Evolutionary conservation across 306 rosid species (phyloP).

Genomic region (Begonia masoniana): DNA sequence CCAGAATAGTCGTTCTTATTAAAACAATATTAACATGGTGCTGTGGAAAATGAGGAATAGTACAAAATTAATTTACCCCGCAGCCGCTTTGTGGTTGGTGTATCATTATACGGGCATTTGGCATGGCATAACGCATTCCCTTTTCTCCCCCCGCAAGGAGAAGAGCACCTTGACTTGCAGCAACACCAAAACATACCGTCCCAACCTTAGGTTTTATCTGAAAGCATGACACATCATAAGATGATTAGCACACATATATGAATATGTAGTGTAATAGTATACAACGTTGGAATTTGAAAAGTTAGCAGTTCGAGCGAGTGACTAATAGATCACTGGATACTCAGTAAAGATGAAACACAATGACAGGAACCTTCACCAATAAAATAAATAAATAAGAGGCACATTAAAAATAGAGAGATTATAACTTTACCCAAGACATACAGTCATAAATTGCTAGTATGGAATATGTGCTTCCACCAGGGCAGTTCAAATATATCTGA

Average conservation of each 20-base stretch:
- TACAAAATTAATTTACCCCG: slow-evolving; percentile 31
- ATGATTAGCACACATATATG: too few species aligned
- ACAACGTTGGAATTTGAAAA: too few species aligned
- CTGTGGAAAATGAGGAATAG: too few species aligned
- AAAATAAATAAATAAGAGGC: background rate
- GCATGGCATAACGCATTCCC: slow-evolving; percentile 97
- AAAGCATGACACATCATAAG: slow-evolving; percentile 9
- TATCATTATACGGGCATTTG: slow-evolving; percentile 93
- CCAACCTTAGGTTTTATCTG: slow-evolving; percentile 99
- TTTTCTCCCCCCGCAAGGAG: slow-evolving; percentile 99
- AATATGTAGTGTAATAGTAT: too few species aligned
- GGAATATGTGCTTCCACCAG: slow-evolving; percentile 91
- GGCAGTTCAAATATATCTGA: slow-evolving; percentile 86
- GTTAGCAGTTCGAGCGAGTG: too few species aligned
- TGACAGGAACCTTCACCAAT: background rate
- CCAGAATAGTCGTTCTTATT: too few species aligned
- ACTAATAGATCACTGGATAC: too few species aligned
- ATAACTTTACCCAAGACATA: slow-evolving; percentile 87
- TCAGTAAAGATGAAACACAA: background rate
- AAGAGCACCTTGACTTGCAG: slow-evolving; percentile 96
- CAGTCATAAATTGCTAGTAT: slow-evolving; percentile 94
- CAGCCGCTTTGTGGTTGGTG: slow-evolving; percentile 95
- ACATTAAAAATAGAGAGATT: background rate
- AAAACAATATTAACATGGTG: too few species aligned
- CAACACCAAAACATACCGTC: slow-evolving; percentile 83